Percentiles rank a stretch among this genome's conserved stretches.
These are phyloP conservation scores for Trichoderma sp. DNA, from an alignment of 2,329 filamentous ascomycete species.

Conservation along the genomic window DNA sequence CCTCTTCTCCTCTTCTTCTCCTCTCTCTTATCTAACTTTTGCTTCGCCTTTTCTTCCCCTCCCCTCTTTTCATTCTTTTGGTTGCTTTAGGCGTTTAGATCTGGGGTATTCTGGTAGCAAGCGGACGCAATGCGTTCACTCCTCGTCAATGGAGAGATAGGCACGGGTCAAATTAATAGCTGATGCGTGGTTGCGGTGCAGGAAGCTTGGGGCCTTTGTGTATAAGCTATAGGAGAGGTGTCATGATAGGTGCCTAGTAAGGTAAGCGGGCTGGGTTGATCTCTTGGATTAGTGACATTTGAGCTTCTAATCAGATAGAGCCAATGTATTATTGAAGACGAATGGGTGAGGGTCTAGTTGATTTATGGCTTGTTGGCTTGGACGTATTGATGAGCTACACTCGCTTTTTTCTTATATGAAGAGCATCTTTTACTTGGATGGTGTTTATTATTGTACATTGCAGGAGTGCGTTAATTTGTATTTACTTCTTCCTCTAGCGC, in stretches of 20 bases:
- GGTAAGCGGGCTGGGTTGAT: neutral
- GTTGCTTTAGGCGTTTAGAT: neutral
- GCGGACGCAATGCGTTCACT: neutral
- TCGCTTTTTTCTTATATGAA: neutral
- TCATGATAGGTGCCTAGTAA: neutral
- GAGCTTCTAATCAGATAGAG: neutral
- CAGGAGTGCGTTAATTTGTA: neutral
- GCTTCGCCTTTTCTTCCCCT: neutral
- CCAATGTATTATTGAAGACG: neutral
- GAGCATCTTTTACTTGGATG: neutral
- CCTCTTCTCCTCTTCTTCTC: neutral
- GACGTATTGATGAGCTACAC: neutral
- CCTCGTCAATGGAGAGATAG: neutral
- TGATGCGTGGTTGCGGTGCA: neutral
- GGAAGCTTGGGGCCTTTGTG: neutral
- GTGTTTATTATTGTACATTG: neutral
- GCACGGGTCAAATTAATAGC: neutral
- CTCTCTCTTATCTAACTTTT: neutral
- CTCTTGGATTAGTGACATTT: neutral
- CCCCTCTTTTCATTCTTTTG: neutral
- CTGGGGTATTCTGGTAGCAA: neutral
- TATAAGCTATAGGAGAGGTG: neutral
- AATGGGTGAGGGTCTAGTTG: neutral
- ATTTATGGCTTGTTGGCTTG: neutral
- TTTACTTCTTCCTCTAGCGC: neutral